A percentile compares a stretch with the other conserved stretches of the same genome.
These are phyloP conservation scores for Diplocarpon rosae DNA, from an alignment of 2,329 filamentous ascomycete species.

Conservation along the genomic window DNA sequence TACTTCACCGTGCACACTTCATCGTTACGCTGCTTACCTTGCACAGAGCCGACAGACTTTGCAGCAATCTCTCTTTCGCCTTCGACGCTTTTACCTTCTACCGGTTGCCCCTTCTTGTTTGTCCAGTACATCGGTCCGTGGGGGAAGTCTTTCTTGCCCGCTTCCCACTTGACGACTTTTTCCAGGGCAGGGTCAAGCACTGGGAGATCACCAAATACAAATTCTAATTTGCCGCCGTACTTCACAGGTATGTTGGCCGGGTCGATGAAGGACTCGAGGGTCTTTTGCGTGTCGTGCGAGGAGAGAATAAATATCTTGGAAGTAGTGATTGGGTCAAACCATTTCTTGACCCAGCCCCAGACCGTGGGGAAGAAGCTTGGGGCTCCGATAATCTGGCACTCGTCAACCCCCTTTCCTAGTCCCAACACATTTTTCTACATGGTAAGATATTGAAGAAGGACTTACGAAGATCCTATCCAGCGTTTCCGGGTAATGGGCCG, in stretches of 20 bases:
- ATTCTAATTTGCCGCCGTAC: slow-evolving; percentile 82
- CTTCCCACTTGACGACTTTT: slow-evolving; percentile 40
- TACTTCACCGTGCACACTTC: slow-evolving; percentile 20
- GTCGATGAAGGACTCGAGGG: slow-evolving; percentile 73
- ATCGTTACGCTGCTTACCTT: slow-evolving; percentile 35
- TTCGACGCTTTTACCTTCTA: slow-evolving; percentile 19
- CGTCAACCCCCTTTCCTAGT: slow-evolving; percentile 1
- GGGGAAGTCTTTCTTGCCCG: slow-evolving; percentile 42
- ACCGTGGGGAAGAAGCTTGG: slow-evolving; percentile 86
- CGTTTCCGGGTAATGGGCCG: slow-evolving; percentile 91
- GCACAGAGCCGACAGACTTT: slow-evolving; percentile 38
- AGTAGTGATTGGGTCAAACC: slow-evolving; percentile 88
- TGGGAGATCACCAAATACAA: slow-evolving; percentile 64
- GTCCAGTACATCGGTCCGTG: slow-evolving; percentile 47
- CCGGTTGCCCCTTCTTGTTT: slow-evolving; percentile 27
- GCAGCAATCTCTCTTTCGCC: slow-evolving; percentile 36
- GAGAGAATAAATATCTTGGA: slow-evolving; percentile 92
- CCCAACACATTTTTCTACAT: neutral
- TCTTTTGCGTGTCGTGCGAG: slow-evolving; percentile 60
- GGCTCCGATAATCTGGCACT: slow-evolving; percentile 64
- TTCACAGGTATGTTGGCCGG: slow-evolving; percentile 72
- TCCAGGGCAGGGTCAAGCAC: slow-evolving; percentile 55
- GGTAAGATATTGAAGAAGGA: slow-evolving; percentile 1
- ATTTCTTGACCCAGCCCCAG: slow-evolving; percentile 90
- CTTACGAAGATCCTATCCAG: slow-evolving; percentile 63